Base-by-base conservation (phyloP, 75 land plant species). In the Selaginella tamariscina region DNA sequence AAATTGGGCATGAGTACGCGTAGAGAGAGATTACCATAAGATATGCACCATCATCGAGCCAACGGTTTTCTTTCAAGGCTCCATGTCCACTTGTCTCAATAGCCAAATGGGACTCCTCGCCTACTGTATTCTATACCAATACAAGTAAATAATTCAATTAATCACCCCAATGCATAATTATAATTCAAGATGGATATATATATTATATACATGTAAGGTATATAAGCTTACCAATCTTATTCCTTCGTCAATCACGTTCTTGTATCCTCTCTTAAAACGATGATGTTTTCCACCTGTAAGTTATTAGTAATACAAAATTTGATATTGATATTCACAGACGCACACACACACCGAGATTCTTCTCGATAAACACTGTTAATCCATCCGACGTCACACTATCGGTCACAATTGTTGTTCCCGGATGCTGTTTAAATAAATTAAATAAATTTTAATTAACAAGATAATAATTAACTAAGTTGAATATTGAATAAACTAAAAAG, bases 61-160 rank as follows among this genome's bases (percentile, higher is more conserved):
- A 94, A 59, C 80, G 80, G 69, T 94, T 94, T 73, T 94, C 98
- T 76, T 94, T 94, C 39, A 94, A 83, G 54, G 98, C 98, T 69
- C 98, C 98, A 81, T 94, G 98, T 33, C 98, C 98, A 81, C 98
- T 94, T 29, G 98, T 94, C 78, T 94, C 98, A 77, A 94, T 94
- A 33, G 98, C 98, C 64, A 94, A 74, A 80, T 94, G 87, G 54
- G 92, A 83, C 65, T 94, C 96, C 70, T 90, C 92, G 15, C 98
- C 98, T 74, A 83, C 65, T 21, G 86, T 77, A 64, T 94, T 87
- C 98, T 94, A 79, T 29, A 31, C 74, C 27, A 5, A 59, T 59
- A 2, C 54, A 49, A 11, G 54, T 49, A 49, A 11, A 49, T 49
- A 20, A 49, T 49, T 49, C 20, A 11, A 49, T 49, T 20, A 49